phyloP scores from a whole-genome alignment of 768 basidiomycete species.

The Lactarius tabidus region DNA sequence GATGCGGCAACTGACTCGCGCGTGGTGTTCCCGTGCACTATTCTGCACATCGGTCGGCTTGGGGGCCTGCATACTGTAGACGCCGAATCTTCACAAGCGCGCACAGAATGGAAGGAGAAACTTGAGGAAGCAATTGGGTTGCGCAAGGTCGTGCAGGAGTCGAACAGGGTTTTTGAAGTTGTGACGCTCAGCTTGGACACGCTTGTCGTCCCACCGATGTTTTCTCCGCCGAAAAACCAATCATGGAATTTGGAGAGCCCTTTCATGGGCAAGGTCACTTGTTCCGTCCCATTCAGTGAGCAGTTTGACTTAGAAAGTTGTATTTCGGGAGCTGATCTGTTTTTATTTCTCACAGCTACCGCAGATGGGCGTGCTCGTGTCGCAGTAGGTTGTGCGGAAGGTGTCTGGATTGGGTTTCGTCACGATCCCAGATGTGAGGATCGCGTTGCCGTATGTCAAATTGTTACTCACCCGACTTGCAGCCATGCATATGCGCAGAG shows the following conservation, averaged over 20 bases:
- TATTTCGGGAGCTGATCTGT: background rate
- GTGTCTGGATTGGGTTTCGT: too few species aligned
- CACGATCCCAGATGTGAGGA: too few species aligned
- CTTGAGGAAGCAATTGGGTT: too few species aligned
- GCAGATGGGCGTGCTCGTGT: constrained; percentile 82
- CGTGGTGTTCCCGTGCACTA: too few species aligned
- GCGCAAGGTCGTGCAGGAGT: too few species aligned
- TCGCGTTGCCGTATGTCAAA: too few species aligned
- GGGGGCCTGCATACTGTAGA: constrained; percentile 87
- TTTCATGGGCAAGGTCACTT: too few species aligned
- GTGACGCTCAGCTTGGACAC: too few species aligned
- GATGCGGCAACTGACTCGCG: constrained; percentile 58
- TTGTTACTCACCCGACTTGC: too few species aligned
- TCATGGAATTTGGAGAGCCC: constrained; percentile 67
- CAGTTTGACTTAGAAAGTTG: constrained; percentile 1
- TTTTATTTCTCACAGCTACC: constrained; percentile 49
- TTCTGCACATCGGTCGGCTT: constrained; percentile 80
- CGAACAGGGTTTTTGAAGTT: too few species aligned
- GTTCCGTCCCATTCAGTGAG: constrained; percentile 86
- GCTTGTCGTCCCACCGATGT: constrained; percentile 73
- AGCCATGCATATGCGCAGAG: too few species aligned
- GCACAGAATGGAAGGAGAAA: too few species aligned
- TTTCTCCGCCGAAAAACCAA: constrained; percentile 38
- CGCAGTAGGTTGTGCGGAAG: constrained; percentile 91
- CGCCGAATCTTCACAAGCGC: constrained; percentile 71